These are phyloP conservation scores for Pelargonium nanum DNA, from an alignment of 345 rosid genomes.

Conservation along the genomic window DNA sequence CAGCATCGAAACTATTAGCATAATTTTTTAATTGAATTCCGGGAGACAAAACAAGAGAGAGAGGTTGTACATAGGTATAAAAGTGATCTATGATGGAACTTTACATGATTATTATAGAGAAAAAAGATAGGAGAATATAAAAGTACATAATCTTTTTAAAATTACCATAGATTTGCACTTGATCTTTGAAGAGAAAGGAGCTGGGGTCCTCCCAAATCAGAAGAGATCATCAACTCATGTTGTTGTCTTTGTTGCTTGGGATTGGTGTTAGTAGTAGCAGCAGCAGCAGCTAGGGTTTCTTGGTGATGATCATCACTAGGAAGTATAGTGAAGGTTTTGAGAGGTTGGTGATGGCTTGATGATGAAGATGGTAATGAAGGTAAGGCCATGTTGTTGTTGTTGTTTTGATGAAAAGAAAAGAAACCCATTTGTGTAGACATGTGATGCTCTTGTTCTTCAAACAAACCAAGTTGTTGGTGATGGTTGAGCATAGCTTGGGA, in stretches of 20 bases:
- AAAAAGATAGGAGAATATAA: not conserved
- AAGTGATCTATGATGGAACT: too few species aligned
- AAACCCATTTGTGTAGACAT: conserved; percentile 45
- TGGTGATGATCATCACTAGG: conserved; percentile 2
- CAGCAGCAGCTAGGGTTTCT: conserved; percentile 48
- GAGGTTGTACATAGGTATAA: too few species aligned
- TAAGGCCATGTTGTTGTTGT: conserved; percentile 8
- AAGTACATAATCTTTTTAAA: not conserved
- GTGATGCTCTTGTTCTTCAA: conserved; percentile 28
- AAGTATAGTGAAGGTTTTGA: conserved; percentile 16
- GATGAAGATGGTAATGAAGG: conserved; percentile 18
- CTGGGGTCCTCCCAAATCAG: conserved; percentile 27
- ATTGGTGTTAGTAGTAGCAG: conserved; percentile 19
- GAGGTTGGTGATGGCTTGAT: conserved; percentile 27
- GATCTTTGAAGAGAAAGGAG: conserved; percentile 56
- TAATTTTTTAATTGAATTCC: too few species aligned
- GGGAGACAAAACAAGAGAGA: too few species aligned
- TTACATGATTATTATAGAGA: too few species aligned
- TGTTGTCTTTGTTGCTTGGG: conserved; percentile 25
- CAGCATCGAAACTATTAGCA: too few species aligned
- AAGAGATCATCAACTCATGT: conserved; percentile 3
- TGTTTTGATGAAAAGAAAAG: conserved; percentile 37
- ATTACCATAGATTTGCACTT: conserved; percentile 56
- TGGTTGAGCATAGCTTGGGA: conserved; percentile 38
- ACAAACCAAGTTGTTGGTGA: conserved; percentile 23